Evolutionary conservation across 352 stramenopile species (phyloP).

Genomic region (Globisporangium okanoganense): DNA sequence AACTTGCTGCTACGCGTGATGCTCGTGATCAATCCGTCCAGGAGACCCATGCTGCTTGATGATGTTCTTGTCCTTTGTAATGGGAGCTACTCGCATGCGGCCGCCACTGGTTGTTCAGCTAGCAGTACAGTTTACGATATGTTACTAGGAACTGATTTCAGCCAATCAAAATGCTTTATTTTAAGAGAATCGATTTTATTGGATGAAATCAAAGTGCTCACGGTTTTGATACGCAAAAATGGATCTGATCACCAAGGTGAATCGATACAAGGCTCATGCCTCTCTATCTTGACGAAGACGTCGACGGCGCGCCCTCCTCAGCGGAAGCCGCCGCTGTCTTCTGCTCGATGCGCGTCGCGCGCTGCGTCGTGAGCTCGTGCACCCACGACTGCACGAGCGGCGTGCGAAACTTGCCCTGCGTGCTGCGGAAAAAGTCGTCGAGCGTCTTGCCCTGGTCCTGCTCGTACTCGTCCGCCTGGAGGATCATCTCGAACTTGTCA

Average conservation of each 20-base stretch:
- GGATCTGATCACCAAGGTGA: not conserved
- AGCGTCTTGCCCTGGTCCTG: constrained; percentile 51
- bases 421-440: constrained; percentile 80
- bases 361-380: constrained; percentile 54
- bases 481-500: constrained; percentile 95
- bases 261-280: not conserved
- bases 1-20: constrained; percentile 84
- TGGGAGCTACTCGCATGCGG: not conserved
- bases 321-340: constrained; percentile 1
- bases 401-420: constrained; percentile 79
- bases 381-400: constrained; percentile 79
- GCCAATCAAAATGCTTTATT: constrained; percentile 6
- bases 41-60: constrained; percentile 55
- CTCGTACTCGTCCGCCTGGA: constrained; percentile 93
- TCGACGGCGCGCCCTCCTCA: not conserved
- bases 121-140: not conserved
- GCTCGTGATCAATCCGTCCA: constrained; percentile 72
- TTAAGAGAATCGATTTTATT: not conserved
- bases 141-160: constrained; percentile 8
- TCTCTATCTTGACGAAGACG: not conserved
- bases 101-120: constrained; percentile 3
- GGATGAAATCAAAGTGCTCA: constrained; percentile 2
- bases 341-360: constrained; percentile 28
- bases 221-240: constrained; percentile 4
- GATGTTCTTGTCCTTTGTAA: not conserved